Evolutionary conservation across 306 rosid genomes (phyloP), one percentile per base, ranked within the genome.

Genomic region (Hippophae tibetana): DNA sequence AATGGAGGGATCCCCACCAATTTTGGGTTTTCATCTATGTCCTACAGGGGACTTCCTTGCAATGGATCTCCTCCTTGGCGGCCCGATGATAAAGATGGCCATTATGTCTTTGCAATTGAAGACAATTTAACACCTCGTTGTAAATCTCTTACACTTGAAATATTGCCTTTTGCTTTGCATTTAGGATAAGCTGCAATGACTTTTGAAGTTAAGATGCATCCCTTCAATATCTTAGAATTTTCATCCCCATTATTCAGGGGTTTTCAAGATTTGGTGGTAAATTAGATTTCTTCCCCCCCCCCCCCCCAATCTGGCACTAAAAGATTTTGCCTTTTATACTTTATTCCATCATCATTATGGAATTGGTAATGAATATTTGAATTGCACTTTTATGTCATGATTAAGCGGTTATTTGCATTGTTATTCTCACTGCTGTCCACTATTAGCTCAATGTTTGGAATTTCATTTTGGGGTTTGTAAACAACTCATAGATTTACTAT

Each of bases 81-180:
- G 65, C 79, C 92, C 25, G 95, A 87, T 60, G 86, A 87, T 69
- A 80, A 84, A 74, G 92, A 87, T 43, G 95, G 92, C 38, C 92
- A 82, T 71, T 84, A 72, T 7, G 83, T 84, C 52, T 87, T 79
- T 52, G 69, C 75, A 1, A 47, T 84, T 13, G 95, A 89, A 38
- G 95, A 87, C 59, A 75, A 75, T 74, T 27, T 87, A 57, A 87
- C 92, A 50, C 67, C 83, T 49, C 81, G 89, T 50, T 87, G 95
- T 87, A 67, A 58, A 84, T 60, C 47, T 47, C 38, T 64, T 54
- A 43, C 51, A 64, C 42, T 42, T 50, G 26, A 42, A 54, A 5
- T 23, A 7, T 43, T 26, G 48, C 48, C 43, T 57, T 43, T 57
- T 50, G 13, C 10, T 50, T 3, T 61, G 43, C 12, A 27, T 18